Conservation (phyloP, 1,284 basidiomycete genomes). For the Ganoderma lucidum region DNA sequence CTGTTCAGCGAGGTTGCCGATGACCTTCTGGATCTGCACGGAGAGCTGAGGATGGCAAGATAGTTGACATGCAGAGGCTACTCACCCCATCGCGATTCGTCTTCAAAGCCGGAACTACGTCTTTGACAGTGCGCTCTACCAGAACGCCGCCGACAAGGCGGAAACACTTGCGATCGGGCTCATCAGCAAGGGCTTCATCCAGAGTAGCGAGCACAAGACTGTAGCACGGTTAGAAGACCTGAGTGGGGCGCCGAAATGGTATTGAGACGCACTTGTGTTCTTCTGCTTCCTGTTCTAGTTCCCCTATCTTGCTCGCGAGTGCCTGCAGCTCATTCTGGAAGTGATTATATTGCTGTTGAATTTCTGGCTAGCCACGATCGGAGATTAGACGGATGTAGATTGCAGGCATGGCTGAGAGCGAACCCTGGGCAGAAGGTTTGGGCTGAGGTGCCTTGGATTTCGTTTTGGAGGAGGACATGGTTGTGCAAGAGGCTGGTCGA, state of each 20-base stretch:
- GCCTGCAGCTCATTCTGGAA: constrained; percentile 87
- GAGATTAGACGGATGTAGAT: constrained; percentile 15
- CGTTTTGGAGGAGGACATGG: constrained; percentile 57
- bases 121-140: constrained; percentile 95
- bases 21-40: constrained; percentile 79
- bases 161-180: constrained; percentile 95
- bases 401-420: constrained; percentile 32
- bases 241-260: not conserved
- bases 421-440: constrained; percentile 74
- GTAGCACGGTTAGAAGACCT: not conserved
- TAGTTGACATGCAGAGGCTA: constrained; percentile 20
- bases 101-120: constrained; percentile 90
- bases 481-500: constrained; percentile 5
- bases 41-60: constrained; percentile 9
- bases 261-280: constrained; percentile 75
- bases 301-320: constrained; percentile 90
- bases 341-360: constrained; percentile 78
- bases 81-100: constrained; percentile 87
- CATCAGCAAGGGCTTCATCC: constrained; percentile 76
- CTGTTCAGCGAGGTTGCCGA: constrained; percentile 80
- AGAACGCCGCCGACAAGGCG: constrained; percentile 95
- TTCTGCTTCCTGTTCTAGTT: constrained; percentile 92
- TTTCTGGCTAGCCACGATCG: constrained; percentile 66
- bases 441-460: constrained; percentile 49
- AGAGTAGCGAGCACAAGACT: constrained; percentile 93